phyloP scores from a whole-genome alignment of 768 basidiomycete species.

The Xanthoconium stramineum region DNA sequence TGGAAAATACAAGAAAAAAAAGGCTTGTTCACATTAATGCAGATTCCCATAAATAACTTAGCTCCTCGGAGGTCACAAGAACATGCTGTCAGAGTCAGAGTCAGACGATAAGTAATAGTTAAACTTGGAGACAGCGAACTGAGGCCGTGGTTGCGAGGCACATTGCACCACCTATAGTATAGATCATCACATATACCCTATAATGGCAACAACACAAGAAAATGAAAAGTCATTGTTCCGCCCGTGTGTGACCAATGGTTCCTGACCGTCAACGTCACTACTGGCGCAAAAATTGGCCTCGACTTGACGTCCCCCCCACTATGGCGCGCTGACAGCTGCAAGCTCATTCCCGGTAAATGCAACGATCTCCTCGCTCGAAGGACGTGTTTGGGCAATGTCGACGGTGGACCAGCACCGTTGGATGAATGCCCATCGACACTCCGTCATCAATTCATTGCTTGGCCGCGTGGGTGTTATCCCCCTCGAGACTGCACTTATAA shows the following conservation, averaged over 20 bases:
- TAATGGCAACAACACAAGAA: no score
- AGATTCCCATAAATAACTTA: no score
- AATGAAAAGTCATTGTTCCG: no score
- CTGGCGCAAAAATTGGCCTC: neutral
- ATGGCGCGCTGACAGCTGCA: neutral
- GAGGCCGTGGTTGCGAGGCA: no score
- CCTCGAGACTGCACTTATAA: conserved; percentile 3
- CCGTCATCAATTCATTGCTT: neutral
- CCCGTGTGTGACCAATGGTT: neutral
- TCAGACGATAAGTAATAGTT: no score
- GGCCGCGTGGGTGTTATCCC: conserved; percentile 2
- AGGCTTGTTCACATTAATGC: no score
- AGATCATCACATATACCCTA: no score
- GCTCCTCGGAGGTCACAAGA: no score
- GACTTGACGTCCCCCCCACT: neutral
- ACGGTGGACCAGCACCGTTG: conserved; percentile 24
- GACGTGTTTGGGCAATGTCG: conserved; percentile 22
- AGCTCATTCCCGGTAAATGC: neutral
- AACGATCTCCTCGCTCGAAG: conserved; percentile 30
- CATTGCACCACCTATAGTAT: no score
- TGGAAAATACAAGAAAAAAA: no score
- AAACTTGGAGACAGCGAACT: no score
- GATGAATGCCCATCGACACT: conserved; percentile 8
- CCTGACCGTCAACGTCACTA: neutral
- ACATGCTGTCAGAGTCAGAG: no score